Base-by-base conservation (phyloP, 192 early-diverging fungal species). In the Lobosporangium transversale region DNA sequence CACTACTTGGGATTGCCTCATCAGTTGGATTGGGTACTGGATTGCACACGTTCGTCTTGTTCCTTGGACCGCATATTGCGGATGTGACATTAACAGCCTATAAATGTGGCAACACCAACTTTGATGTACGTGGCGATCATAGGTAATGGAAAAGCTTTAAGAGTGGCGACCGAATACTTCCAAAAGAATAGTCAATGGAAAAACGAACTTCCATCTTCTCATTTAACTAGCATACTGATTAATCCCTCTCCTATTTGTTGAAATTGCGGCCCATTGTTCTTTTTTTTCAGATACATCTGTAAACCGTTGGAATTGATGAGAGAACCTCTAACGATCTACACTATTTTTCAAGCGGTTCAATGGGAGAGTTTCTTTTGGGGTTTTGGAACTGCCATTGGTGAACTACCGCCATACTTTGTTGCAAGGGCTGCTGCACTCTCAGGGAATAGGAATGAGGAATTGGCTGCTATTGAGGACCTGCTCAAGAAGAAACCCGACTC, bases 21-120 rank as follows among this genome's bases (percentile, higher is more conserved):
- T 94, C 94, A 9, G 91, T 98, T 42, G 96, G 96, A 2, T 83
- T 98, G 31, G 96, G 96, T 5, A 94, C 96, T 2, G 96, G 96
- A 7, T 83, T 98, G 56, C 96, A 97, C 79, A 97, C 96, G 7
- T 98, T 98, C 81, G 86, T 97, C 30, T 80, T 98, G 17, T 98
- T 98, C 66, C 81, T 98, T 27, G 95, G 94, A 7, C 96, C 96
- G 6, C 90, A 94, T 61, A 94, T 98, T 59, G 95, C 91, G 0
- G 88, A 94, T 40, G 93, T 94, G 18, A 97, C 96, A 9, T 79
- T 95, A 31, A 89, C 92, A 0, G 96, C 96, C 5, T 94, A 95
- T 80, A 79, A 88, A 48, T 96, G 95, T 58, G 84, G 87, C 1
- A 83, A 84, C 54, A 75, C 92, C 23, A 71, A 90, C 61, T 95